A percentile compares a stretch with the other conserved stretches of the same genome.
phyloP scores from a whole-genome alignment of 805 yeast genomes.

The Saccharomycopsis schoenii region DNA sequence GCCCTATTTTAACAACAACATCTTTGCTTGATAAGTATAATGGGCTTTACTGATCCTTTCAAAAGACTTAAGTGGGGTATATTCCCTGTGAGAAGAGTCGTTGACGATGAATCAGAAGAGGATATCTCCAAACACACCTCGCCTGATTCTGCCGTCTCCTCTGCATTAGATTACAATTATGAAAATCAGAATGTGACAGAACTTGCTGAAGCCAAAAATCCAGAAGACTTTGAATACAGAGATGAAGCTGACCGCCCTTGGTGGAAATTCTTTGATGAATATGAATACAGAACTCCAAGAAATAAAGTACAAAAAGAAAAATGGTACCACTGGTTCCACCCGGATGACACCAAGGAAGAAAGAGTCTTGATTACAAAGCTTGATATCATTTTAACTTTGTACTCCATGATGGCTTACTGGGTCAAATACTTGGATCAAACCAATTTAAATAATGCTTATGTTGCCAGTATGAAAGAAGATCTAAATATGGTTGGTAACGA shows the following conservation, averaged over 20 bases:
- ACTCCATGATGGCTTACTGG: conserved; percentile 56
- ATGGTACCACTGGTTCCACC: conserved; percentile 41
- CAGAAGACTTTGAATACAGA: conserved; percentile 25
- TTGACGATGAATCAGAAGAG: conserved; percentile 5
- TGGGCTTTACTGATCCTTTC: conserved; percentile 3
- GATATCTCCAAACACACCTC: background rate
- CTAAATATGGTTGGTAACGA: conserved; percentile 53
- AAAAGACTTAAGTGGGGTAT: conserved; percentile 12
- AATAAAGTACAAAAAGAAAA: conserved; percentile 25
- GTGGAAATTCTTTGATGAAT: conserved; percentile 45
- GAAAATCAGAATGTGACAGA: background rate
- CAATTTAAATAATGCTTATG: conserved; percentile 56
- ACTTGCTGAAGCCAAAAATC: background rate
- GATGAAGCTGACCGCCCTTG: conserved; percentile 32
- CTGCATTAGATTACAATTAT: background rate
- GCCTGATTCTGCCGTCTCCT: background rate
- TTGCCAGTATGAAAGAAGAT: conserved; percentile 49
- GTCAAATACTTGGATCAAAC: conserved; percentile 54
- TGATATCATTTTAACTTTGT: conserved; percentile 44
- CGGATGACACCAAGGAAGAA: conserved; percentile 31
- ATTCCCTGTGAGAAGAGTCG: conserved; percentile 5
- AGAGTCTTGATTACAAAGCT: conserved; percentile 39
- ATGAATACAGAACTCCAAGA: conserved; percentile 42
- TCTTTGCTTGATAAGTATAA: background rate
- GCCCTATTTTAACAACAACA: no score